Percentiles rank a stretch among this genome's conserved stretches.
These are phyloP conservation scores for Komagataella pastoris DNA, from an alignment of 805 yeast species.

Conservation along the genomic window DNA sequence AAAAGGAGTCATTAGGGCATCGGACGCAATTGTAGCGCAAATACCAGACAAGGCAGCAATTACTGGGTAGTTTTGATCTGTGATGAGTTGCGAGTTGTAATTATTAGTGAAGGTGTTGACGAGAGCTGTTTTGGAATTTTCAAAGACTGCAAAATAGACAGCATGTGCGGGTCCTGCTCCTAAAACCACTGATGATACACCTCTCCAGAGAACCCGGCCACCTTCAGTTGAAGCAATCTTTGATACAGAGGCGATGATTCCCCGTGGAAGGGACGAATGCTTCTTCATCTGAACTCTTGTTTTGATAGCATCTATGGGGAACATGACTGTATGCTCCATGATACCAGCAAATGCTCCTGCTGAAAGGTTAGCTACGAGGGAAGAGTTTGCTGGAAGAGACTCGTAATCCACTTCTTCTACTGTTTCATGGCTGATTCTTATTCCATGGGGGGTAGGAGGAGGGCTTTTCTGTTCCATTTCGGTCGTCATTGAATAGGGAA, in stretches of 20 bases:
- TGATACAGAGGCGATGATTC: constrained; percentile 55
- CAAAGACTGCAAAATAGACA: constrained; percentile 89
- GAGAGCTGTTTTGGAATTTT: constrained; percentile 52
- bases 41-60: constrained; percentile 84
- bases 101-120: constrained; percentile 20
- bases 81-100: constrained; percentile 30
- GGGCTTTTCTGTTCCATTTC: not conserved
- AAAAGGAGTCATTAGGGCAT: constrained; percentile 95
- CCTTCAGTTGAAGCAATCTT: constrained; percentile 83
- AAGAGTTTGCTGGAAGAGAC: constrained; percentile 77
- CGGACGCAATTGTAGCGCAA: constrained; percentile 84
- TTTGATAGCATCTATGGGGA: constrained; percentile 91
- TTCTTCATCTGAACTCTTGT: constrained; percentile 75
- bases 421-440: not conserved
- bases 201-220: constrained; percentile 80
- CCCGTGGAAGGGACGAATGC: constrained; percentile 14
- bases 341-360: constrained; percentile 99
- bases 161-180: constrained; percentile 99
- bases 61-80: constrained; percentile 62
- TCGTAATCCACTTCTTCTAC: constrained; percentile 67
- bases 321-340: constrained; percentile 97
- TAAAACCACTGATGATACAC: constrained; percentile 77
- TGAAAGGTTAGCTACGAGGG: constrained; percentile 64
- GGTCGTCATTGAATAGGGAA: not conserved
- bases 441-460: not conserved